Evolutionary conservation across 2,329 filamentous ascomycete genomes (phyloP), one percentile per base, ranked within the genome.

Genomic region (Nannizzia gypsea): DNA sequence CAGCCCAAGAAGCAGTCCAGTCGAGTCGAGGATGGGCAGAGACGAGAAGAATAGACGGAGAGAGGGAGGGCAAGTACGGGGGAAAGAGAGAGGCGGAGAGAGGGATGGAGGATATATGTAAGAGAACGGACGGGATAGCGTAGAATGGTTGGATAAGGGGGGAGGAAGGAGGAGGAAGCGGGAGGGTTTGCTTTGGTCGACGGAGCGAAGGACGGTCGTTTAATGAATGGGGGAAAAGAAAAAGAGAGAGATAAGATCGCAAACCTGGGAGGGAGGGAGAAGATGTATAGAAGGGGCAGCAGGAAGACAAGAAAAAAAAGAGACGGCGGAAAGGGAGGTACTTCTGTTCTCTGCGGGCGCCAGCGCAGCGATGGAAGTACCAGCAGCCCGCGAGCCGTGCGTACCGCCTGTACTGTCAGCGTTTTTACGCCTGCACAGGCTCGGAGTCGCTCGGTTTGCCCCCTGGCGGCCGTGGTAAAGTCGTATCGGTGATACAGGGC

Each of bases 1-100:
- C 67, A 59, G 61, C 60, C 61, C 57, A 59, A 26, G 58, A 42
- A 59, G 36, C 42, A 56, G 58, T 54, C 57, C 42, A 56, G 58
- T 54, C 57, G 61, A 56, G 54, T 59, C 59, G 61, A 55, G 60
- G 61, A 60, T 58, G 42, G 42, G 38, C 20, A 61, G n/a, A 38
- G 20, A 52, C 22, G 31, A 54, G 44, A 13, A 8, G 24, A 15
- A 24, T 44, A 60, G 38, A 61, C 26, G 31, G 34, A 40, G 36
- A 54, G 44, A 58, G 31, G 59, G 57, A 40, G 38, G 58, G n/a
- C 48, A 34, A 42, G 59, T n/a, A n/a, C n/a, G 58, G 61, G 58
- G 61, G 60, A 40, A 46, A 50, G 54, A 38, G 52, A 42, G 48
- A 20, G 28, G 38, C 28, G 26, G 42, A 28, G 38, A 57, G 38